Percentiles rank a stretch among this genome's conserved stretches.
Conservation (phyloP, 2,329 filamentous ascomycete species). For the Allantophomopsis lycopodina region DNA sequence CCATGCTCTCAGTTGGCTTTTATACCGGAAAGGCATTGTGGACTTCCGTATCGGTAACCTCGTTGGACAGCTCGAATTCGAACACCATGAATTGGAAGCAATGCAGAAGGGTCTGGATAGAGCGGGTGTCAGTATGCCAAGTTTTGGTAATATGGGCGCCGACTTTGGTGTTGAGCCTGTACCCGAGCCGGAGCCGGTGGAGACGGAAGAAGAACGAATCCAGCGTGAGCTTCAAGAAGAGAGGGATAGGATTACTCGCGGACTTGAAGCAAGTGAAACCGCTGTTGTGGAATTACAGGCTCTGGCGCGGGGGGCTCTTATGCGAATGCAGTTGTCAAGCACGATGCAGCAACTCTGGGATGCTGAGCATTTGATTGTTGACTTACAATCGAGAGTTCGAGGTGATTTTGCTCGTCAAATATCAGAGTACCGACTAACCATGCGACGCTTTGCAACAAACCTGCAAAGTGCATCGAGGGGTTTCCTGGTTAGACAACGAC, state of each 20-base stretch:
- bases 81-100: slow-evolving; percentile 92
- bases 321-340: slow-evolving; percentile 63
- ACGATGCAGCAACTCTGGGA: slow-evolving; percentile 89
- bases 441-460: slow-evolving; percentile 66
- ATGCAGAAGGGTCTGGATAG: slow-evolving; percentile 96
- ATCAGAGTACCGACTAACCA: slow-evolving; percentile 65
- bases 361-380: slow-evolving; percentile 60
- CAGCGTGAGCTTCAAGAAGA: slow-evolving; percentile 42
- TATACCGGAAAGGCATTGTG: slow-evolving; percentile 88
- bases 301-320: slow-evolving; percentile 68
- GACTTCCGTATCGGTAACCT: slow-evolving; percentile 94
- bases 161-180: slow-evolving; percentile 81
- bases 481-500: slow-evolving; percentile 53
- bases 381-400: slow-evolving; percentile 76
- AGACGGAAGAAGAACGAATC: slow-evolving; percentile 82
- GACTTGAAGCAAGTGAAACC: slow-evolving; percentile 57
- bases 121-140: slow-evolving; percentile 89
- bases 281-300: slow-evolving; percentile 71
- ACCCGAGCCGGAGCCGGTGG: slow-evolving; percentile 59
- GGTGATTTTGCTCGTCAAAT: slow-evolving; percentile 82
- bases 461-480: slow-evolving; percentile 73
- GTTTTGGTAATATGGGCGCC: slow-evolving; percentile 93
- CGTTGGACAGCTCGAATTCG: slow-evolving; percentile 91
- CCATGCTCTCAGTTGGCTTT: slow-evolving; percentile 91
- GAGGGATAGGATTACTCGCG: too few species aligned